phyloP scores from a whole-genome alignment of 768 basidiomycete species.

The Phaffia australis region DNA sequence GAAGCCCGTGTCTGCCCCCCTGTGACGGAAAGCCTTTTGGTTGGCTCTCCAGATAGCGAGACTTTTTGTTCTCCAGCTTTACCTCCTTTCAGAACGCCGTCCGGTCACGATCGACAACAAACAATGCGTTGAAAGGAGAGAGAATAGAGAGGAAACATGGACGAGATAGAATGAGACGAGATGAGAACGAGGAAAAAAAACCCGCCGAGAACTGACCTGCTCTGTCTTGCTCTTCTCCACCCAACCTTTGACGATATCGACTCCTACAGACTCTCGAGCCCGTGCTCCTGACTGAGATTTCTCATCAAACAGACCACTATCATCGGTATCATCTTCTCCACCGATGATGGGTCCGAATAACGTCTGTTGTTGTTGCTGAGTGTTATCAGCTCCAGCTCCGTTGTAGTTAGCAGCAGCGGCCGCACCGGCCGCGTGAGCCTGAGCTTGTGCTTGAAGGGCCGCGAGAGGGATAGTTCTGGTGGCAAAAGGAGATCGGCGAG shows the following conservation, averaged over 20 bases:
- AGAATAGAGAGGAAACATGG: no score
- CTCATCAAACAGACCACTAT: slow-evolving; percentile 42
- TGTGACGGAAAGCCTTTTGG: no score
- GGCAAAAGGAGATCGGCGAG: slow-evolving; percentile 8
- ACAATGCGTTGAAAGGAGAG: no score
- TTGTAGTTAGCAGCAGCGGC: not conserved
- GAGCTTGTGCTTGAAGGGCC: slow-evolving; percentile 1
- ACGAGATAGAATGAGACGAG: not conserved
- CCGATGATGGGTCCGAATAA: slow-evolving; percentile 90
- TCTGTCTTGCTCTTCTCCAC: slow-evolving; percentile 53
- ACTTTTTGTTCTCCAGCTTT: not conserved
- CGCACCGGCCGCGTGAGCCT: not conserved
- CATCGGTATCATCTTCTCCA: slow-evolving; percentile 44
- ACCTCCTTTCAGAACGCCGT: not conserved
- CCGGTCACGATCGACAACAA: no score
- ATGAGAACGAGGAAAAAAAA: not conserved
- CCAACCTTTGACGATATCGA: slow-evolving; percentile 72
- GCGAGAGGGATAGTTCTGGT: not conserved
- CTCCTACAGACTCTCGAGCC: slow-evolving; percentile 55
- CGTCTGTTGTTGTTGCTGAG: slow-evolving; percentile 50
- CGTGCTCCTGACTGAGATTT: slow-evolving; percentile 32
- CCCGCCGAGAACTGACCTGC: slow-evolving; percentile 48
- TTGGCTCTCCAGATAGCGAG: no score
- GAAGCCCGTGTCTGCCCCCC: not conserved
- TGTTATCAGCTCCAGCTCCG: slow-evolving; percentile 26